Percentiles rank a stretch among this genome's conserved stretches.
phyloP scores from a whole-genome alignment of 2,329 filamentous ascomycete species.

The Penicillium psychrosexuale region DNA sequence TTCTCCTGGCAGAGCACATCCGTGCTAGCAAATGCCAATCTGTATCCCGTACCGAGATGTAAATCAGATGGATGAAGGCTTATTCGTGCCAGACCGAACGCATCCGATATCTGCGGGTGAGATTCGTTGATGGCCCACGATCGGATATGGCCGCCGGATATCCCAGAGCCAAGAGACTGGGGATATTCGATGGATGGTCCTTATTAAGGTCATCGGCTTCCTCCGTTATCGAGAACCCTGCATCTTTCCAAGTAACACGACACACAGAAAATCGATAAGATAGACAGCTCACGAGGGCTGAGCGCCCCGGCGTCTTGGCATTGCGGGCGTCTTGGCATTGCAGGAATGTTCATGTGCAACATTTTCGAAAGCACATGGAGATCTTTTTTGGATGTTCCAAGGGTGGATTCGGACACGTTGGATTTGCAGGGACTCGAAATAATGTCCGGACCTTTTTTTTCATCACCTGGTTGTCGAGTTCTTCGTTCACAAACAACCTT shows the following conservation, averaged over 20 bases:
- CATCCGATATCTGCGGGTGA: neutral
- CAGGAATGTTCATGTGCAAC: neutral
- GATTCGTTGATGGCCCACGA: neutral
- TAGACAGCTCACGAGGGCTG: constrained; percentile 5
- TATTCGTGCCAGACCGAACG: neutral
- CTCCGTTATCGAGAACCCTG: constrained; percentile 12
- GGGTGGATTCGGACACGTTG: neutral
- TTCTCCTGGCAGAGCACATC: neutral
- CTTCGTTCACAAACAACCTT: constrained; percentile 4
- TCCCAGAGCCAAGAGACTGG: neutral
- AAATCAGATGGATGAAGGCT: neutral
- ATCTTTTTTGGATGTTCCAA: neutral
- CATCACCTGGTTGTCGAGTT: constrained; percentile 10
- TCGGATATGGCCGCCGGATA: constrained; percentile 6
- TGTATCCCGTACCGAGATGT: neutral
- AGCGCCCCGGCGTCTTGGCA: constrained; percentile 11
- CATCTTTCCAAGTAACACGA: neutral
- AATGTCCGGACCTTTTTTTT: neutral
- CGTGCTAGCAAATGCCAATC: neutral
- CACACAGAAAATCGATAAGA: constrained; percentile 10
- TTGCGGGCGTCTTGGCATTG: constrained; percentile 12
- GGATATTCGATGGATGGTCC: neutral
- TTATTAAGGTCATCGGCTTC: constrained; percentile 3
- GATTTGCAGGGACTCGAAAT: neutral
- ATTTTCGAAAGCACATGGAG: neutral